phyloP scores from a whole-genome alignment of 176 grass and related monocot species.

The Saccharum officinarum region DNA sequence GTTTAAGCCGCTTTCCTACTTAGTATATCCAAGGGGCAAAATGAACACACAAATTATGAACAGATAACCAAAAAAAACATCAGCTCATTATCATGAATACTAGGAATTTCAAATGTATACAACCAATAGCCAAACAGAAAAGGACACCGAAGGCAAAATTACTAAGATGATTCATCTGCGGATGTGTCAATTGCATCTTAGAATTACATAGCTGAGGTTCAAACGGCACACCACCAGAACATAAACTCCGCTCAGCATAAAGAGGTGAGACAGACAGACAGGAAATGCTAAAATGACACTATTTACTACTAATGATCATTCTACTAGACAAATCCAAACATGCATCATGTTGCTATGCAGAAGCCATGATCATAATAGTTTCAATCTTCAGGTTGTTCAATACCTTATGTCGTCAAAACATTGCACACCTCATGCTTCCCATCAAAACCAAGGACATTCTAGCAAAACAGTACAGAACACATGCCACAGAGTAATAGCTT shows the following conservation, averaged over 20 bases:
- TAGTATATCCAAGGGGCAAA: neutral
- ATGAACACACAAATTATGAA: neutral
- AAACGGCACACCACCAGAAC: neutral
- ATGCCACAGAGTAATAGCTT: conserved; percentile 2
- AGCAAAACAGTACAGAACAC: neutral
- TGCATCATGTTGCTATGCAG: conserved; percentile 8
- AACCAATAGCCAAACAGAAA: neutral
- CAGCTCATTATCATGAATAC: neutral
- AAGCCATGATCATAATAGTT: neutral
- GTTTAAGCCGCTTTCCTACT: neutral
- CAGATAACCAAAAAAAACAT: conserved; percentile 2
- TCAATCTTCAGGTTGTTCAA: neutral
- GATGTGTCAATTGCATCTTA: conserved; percentile 1
- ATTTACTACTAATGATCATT: neutral
- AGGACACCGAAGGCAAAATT: neutral
- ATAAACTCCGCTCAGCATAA: conserved; percentile 9
- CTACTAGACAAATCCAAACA: neutral
- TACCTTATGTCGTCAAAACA: neutral
- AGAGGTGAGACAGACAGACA: neutral
- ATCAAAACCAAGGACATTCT: conserved; percentile 1
- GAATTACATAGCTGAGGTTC: neutral
- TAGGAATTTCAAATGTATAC: conserved; percentile 11
- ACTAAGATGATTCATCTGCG: neutral
- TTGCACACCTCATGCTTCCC: neutral
- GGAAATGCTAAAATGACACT: neutral